Evolutionary conservation across 176 grass and related monocot genomes (phyloP).

Genomic region (Oryza longistaminata): DNA sequence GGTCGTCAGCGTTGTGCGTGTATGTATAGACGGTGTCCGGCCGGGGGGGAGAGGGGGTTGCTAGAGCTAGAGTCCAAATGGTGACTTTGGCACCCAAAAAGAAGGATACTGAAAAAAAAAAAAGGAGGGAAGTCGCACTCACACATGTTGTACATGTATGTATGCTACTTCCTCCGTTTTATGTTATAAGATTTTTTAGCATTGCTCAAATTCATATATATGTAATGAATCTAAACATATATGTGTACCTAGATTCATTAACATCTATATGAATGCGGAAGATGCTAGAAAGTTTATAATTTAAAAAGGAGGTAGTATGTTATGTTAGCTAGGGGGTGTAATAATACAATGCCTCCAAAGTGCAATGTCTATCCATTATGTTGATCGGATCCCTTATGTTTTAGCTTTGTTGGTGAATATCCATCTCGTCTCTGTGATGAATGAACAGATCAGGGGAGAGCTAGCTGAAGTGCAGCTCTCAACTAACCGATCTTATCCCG

Average conservation of each 20-base stretch:
- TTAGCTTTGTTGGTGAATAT: neutral
- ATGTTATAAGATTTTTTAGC: no score
- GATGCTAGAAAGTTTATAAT: no score
- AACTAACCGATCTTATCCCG: slow-evolving; percentile 3
- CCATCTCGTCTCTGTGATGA: neutral
- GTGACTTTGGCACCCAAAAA: neutral
- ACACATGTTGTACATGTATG: neutral
- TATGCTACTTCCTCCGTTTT: neutral
- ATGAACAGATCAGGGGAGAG: neutral
- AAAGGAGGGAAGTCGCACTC: slow-evolving; percentile 4
- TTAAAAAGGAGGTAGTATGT: neutral
- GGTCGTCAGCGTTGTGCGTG: neutral
- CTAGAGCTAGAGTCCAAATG: slow-evolving; percentile 31
- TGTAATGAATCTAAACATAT: no score
- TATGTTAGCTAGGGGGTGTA: neutral
- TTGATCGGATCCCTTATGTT: neutral
- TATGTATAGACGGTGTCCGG: neutral
- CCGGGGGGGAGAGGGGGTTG: neutral
- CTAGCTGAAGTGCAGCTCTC: slow-evolving; percentile 7
- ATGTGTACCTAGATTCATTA: no score
- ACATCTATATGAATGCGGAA: no score
- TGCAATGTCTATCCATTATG: neutral
- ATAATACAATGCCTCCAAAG: neutral
- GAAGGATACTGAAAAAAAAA: neutral
- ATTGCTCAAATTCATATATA: no score